Evolutionary conservation across 1,284 basidiomycete species (phyloP), one percentile per base, ranked within the genome.

Genomic region (Apiotrichum veenhuisii): DNA sequence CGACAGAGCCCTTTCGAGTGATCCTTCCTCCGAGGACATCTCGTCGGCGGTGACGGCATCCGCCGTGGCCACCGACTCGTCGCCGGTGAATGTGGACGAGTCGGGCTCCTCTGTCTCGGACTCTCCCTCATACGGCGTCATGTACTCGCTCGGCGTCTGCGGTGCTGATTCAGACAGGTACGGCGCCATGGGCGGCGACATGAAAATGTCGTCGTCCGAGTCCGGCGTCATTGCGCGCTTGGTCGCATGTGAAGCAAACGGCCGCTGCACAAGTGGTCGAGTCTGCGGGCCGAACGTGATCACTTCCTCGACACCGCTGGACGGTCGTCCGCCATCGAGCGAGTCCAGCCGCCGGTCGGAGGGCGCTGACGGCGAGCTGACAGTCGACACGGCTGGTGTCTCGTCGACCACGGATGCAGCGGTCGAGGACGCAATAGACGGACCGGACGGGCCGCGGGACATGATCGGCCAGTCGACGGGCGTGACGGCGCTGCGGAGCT

Each of bases 171-270:
- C 46, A 8, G 17, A 34, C n/a, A 48, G 20, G 15, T 36, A 48
- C 7, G 46, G 46, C 22, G 33, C 46, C 44, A 46, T 46, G 14
- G 46, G 46, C 4, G 46, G 46, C 30, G 46, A 48, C 11, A 48
- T 36, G 46, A 48, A 48, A 7, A 36, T 18, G 46, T 48, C 46
- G 33, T 48, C 46, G 15, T 48, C 46, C 33, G 46, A 48, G 46
- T 48, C 46, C 5, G 46, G 46, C 18, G 46, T 37, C 27, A 20
- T 10, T 10, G 18, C 10, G 34, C 46, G 33, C 8, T 22, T 7
- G 3, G 5, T 41, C 2, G 40, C 40, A 41, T 18, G 9, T 18
- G n/a, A 18, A 3, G 37, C n/a, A n/a, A 37, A 37, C 36, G 36
- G 17, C 36, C 40, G n/a, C 2, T n/a, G 20, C 40, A 22, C 40